phyloP scores from a whole-genome alignment of 2,329 filamentous ascomycete species.

The Trichophyton mentagrophytes region DNA sequence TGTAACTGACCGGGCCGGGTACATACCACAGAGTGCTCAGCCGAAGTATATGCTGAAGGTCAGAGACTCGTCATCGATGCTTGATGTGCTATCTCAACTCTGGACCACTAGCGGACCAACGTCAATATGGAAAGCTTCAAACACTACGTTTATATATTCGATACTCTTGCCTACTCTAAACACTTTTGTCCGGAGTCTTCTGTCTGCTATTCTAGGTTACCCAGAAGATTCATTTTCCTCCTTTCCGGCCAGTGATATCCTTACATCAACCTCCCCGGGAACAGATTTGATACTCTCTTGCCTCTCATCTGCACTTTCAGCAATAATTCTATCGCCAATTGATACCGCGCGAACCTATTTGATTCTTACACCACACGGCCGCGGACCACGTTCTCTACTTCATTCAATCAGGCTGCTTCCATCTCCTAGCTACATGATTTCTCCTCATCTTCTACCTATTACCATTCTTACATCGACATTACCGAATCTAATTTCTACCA shows the following conservation, averaged over 20 bases:
- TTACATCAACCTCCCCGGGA: slow-evolving; percentile 71
- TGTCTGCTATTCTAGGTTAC: slow-evolving; percentile 82
- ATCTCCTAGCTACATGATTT: slow-evolving; percentile 54
- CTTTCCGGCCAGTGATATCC: slow-evolving; percentile 51
- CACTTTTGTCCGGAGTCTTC: slow-evolving; percentile 77
- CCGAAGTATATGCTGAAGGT: slow-evolving; percentile 54
- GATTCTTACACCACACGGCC: slow-evolving; percentile 68
- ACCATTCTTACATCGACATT: slow-evolving; percentile 76
- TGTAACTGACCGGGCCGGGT: slow-evolving; percentile 36
- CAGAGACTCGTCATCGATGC: slow-evolving; percentile 63
- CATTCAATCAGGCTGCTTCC: slow-evolving; percentile 66
- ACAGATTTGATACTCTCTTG: slow-evolving; percentile 63
- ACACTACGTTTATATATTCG: slow-evolving; percentile 83
- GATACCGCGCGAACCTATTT: slow-evolving; percentile 80
- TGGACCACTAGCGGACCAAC: slow-evolving; percentile 83
- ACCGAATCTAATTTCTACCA: slow-evolving; percentile 68
- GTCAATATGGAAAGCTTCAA: slow-evolving; percentile 89
- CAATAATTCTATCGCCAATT: slow-evolving; percentile 69
- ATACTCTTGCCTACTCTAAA: slow-evolving; percentile 77
- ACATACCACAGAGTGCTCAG: slow-evolving; percentile 29
- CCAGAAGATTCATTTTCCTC: slow-evolving; percentile 56
- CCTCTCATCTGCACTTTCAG: slow-evolving; percentile 54
- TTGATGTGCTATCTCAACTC: slow-evolving; percentile 74
- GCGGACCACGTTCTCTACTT: slow-evolving; percentile 63
- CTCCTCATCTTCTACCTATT: slow-evolving; percentile 59